Percentiles rank a stretch among this genome's conserved stretches.
These are phyloP conservation scores for Adansonia madagascariensis DNA, from an alignment of 441 rosid species.

Conservation along the genomic window DNA sequence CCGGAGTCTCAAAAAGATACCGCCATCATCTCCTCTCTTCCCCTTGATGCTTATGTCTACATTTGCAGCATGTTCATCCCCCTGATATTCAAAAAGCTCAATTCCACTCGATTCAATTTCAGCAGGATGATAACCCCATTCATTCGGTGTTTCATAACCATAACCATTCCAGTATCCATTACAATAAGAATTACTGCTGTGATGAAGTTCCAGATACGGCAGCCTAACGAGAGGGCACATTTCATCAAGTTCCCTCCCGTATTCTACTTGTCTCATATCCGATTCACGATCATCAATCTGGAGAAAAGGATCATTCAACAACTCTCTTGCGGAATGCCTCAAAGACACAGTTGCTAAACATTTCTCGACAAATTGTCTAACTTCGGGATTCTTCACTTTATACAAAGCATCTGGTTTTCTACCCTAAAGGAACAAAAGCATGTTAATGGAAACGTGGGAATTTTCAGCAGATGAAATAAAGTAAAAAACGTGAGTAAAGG, in stretches of 20 bases:
- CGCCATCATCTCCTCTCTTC: constrained; percentile 60
- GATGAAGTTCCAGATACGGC: constrained; percentile 50
- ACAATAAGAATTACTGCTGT: constrained; percentile 37
- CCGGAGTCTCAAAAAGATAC: constrained; percentile 67
- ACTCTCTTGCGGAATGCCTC: constrained; percentile 85
- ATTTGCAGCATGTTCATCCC: constrained; percentile 56
- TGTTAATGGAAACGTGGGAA: constrained; percentile 22
- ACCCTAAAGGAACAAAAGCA: constrained; percentile 56
- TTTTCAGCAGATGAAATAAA: constrained; percentile 3
- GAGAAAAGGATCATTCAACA: constrained; percentile 80
- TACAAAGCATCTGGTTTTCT: constrained; percentile 88
- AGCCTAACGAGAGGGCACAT: constrained; percentile 54
- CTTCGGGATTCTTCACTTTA: constrained; percentile 77
- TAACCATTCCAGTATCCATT: constrained; percentile 52
- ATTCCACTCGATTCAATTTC: constrained; percentile 61
- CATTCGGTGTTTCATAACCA: constrained; percentile 41
- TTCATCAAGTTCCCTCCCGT: constrained; percentile 45
- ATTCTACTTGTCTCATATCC: constrained; percentile 52
- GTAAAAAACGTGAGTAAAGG: background rate
- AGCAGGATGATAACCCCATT: constrained; percentile 52
- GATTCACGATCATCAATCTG: constrained; percentile 57
- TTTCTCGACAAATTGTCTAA: constrained; percentile 74
- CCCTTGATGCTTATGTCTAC: constrained; percentile 81
- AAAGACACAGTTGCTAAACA: constrained; percentile 80
- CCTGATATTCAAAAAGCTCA: constrained; percentile 67